These are phyloP conservation scores for Funneliformis geosporum DNA, from an alignment of 192 early-diverging fungal species.

Conservation along the genomic window DNA sequence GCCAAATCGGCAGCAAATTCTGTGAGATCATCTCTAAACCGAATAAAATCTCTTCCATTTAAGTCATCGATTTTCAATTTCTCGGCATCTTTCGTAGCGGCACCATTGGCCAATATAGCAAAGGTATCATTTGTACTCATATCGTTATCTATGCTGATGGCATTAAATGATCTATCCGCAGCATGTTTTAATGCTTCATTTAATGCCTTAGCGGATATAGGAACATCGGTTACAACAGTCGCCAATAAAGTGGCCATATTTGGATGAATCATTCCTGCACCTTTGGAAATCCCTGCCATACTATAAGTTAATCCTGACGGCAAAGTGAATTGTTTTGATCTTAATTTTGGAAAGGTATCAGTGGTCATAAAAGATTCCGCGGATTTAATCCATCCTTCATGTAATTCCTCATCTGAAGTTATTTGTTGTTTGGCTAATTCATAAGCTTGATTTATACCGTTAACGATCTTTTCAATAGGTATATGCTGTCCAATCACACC, in stretches of 20 bases:
- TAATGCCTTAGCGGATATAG: conserved; percentile 63
- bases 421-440: conserved; percentile 20
- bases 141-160: conserved; percentile 94
- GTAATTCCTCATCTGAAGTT: conserved; percentile 45
- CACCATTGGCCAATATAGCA: conserved; percentile 86
- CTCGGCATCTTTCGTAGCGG: conserved; percentile 39
- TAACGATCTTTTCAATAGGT: conserved; percentile 77
- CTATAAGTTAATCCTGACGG: conserved; percentile 56
- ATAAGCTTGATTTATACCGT: conserved; percentile 58
- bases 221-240: conserved; percentile 83
- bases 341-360: conserved; percentile 94
- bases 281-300: conserved; percentile 96
- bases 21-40: conserved; percentile 74
- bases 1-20: conserved; percentile 87
- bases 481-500: conserved; percentile 95
- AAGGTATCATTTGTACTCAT: conserved; percentile 97
- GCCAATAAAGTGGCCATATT: conserved; percentile 97
- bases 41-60: conserved; percentile 56
- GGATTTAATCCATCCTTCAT: conserved; percentile 78
- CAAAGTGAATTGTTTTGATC: conserved; percentile 57
- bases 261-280: conserved; percentile 98
- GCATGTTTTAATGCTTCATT: conserved; percentile 76
- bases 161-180: conserved; percentile 91
- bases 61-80: conserved; percentile 43
- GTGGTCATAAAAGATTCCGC: conserved; percentile 96